phyloP scores from a whole-genome alignment of 495 filamentous ascomycete species.

The Penicillium bovifimosum region DNA sequence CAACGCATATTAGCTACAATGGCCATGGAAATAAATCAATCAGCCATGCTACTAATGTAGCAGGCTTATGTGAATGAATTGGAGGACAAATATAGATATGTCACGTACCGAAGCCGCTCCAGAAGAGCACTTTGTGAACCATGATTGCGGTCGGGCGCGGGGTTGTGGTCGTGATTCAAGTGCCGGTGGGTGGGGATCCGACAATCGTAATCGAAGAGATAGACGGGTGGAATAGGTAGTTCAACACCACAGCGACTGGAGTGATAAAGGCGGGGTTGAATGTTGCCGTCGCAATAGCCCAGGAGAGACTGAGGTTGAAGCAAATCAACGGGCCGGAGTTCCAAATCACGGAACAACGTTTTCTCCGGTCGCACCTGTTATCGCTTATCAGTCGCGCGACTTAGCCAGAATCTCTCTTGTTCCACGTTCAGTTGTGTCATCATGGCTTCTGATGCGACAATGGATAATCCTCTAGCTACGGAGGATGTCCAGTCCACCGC shows the following conservation, averaged over 20 bases:
- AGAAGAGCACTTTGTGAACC: conserved; percentile 88
- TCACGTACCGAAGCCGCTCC: conserved; percentile 88
- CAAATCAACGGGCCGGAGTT: conserved; percentile 42
- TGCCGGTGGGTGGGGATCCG: conserved; percentile 6
- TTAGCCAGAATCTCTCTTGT: conserved; percentile 1
- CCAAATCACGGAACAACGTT: conserved; percentile 33
- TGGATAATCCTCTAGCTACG: conserved; percentile 41
- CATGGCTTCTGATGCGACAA: conserved; percentile 20
- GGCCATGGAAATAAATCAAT: background rate
- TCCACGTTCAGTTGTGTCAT: background rate
- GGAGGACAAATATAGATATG: background rate
- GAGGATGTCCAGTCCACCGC: conserved; percentile 25
- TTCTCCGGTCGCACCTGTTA: conserved; percentile 17
- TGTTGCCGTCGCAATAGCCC: conserved; percentile 20
- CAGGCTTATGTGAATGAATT: background rate
- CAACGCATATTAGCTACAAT: background rate
- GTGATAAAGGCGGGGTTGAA: conserved; percentile 17
- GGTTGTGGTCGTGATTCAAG: conserved; percentile 12
- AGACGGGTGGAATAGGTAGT: conserved; percentile 8
- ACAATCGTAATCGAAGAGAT: background rate
- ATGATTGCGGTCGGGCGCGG: conserved; percentile 26
- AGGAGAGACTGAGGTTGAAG: conserved; percentile 31
- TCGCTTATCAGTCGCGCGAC: conserved; percentile 27
- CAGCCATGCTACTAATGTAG: background rate
- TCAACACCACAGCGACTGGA: conserved; percentile 15